Evolutionary conservation across 225 moss, liverwort and hornwort species (phyloP).

Genomic region (Marchantia polymorpha): DNA sequence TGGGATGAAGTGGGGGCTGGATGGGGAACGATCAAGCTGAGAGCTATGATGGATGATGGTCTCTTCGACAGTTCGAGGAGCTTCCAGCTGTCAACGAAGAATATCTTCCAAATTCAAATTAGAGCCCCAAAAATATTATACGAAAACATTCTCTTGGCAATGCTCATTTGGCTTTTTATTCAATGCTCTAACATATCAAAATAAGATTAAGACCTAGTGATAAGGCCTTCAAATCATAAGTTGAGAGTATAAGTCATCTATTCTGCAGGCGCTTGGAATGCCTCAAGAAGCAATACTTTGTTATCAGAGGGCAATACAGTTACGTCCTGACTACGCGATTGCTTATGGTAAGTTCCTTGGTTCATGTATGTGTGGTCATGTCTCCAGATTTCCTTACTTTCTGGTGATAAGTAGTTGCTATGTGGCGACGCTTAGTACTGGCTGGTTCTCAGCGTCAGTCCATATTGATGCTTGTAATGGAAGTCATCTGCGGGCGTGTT

Average conservation of each 20-base stretch:
- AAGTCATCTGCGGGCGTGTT: constrained; percentile 12
- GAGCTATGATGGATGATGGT: too few species aligned
- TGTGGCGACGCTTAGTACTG: constrained; percentile 9
- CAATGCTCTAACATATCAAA: too few species aligned
- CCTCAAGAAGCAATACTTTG: constrained; percentile 83
- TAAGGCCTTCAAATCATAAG: background rate
- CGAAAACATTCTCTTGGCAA: too few species aligned
- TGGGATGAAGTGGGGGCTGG: too few species aligned
- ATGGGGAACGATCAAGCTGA: too few species aligned
- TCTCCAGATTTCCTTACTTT: constrained; percentile 20
- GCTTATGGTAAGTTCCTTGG: constrained; percentile 71
- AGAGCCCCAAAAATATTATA: too few species aligned
- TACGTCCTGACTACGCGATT: constrained; percentile 90
- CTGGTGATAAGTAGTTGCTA: constrained; percentile 24
- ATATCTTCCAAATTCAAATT: too few species aligned
- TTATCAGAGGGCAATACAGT: constrained; percentile 85
- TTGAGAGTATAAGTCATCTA: background rate
- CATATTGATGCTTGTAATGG: constrained; percentile 17
- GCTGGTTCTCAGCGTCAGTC: constrained; percentile 7
- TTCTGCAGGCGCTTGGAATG: constrained; percentile 77
- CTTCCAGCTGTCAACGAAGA: too few species aligned
- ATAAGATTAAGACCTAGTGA: too few species aligned
- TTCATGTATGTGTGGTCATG: constrained; percentile 11
- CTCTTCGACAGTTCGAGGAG: too few species aligned
- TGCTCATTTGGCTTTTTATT: too few species aligned